phyloP scores from a whole-genome alignment of 1,284 basidiomycete species.

The Anthracocystis setariae region DNA sequence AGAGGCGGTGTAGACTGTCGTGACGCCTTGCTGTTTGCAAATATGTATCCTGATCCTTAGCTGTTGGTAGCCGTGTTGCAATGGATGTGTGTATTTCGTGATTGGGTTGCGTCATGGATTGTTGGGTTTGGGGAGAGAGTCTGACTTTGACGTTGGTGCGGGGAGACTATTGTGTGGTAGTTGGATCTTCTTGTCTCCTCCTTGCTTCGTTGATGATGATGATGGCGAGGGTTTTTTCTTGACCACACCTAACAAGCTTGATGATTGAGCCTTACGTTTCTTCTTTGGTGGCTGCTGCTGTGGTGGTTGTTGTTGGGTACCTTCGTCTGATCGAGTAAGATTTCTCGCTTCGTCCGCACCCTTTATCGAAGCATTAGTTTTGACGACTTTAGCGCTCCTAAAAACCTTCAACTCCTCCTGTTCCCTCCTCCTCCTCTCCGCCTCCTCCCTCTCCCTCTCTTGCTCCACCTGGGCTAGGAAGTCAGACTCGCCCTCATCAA shows the following conservation, averaged over 20 bases:
- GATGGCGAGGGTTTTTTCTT: constrained; percentile 31
- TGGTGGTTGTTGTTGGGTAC: too few species aligned
- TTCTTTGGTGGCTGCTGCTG: constrained; percentile 6
- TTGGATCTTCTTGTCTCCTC: background rate
- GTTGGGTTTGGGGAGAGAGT: too few species aligned
- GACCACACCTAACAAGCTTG: constrained; percentile 28
- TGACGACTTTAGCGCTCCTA: constrained; percentile 2
- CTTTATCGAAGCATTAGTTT: too few species aligned
- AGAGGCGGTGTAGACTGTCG: too few species aligned
- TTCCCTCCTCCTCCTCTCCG: constrained; percentile 26
- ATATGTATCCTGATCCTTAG: too few species aligned
- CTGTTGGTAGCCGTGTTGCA: too few species aligned
- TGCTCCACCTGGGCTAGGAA: constrained; percentile 56
- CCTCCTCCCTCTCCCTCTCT: constrained; percentile 31
- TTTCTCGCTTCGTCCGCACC: too few species aligned
- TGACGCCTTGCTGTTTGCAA: too few species aligned
- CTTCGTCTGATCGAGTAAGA: too few species aligned
- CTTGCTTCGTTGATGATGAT: background rate
- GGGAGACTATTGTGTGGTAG: background rate
- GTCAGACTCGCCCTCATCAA: constrained; percentile 60
- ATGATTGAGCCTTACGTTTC: constrained; percentile 34
- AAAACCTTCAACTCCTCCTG: constrained; percentile 50
- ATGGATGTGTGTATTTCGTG: background rate
- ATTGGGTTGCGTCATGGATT: too few species aligned
- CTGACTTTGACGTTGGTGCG: background rate